These are phyloP conservation scores for Acanthamoeba sp. DNA, from an alignment of 208 protist genomes.

Conservation along the genomic window DNA sequence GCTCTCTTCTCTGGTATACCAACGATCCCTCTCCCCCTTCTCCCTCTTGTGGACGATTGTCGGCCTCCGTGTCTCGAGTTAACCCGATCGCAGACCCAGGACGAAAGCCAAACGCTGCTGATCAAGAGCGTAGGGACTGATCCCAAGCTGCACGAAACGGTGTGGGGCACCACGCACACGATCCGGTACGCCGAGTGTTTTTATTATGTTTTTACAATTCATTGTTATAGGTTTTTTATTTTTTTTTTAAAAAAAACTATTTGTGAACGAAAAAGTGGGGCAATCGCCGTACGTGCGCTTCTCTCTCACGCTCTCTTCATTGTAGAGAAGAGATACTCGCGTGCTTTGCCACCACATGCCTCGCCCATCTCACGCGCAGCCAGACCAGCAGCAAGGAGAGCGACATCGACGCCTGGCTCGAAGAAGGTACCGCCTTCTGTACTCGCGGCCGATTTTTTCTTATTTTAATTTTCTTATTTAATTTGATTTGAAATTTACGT, in stretches of 20 bases:
- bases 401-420: slow-evolving; percentile 12
- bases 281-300: no score
- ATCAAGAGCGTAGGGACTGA: slow-evolving; percentile 5
- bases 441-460: no score
- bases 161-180: not conserved
- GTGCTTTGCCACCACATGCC: not conserved
- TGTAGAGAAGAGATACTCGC: slow-evolving; percentile 4
- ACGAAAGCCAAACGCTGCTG: slow-evolving; percentile 5
- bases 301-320: not conserved
- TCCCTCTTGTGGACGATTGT: not conserved
- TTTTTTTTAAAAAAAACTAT: no score
- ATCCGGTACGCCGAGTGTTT: slow-evolving; percentile 3
- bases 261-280: no score
- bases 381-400: not conserved
- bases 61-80: no score
- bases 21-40: no score
- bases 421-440: no score
- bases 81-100: no score
- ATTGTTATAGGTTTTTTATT: no score
- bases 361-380: not conserved
- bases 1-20: not conserved
- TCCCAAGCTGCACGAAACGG: not conserved
- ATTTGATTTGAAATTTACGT: not conserved
- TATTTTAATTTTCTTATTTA: no score
- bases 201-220: no score